These are phyloP conservation scores for Camptophora hylomeconis DNA, from an alignment of 2,329 filamentous ascomycete genomes.

Conservation along the genomic window DNA sequence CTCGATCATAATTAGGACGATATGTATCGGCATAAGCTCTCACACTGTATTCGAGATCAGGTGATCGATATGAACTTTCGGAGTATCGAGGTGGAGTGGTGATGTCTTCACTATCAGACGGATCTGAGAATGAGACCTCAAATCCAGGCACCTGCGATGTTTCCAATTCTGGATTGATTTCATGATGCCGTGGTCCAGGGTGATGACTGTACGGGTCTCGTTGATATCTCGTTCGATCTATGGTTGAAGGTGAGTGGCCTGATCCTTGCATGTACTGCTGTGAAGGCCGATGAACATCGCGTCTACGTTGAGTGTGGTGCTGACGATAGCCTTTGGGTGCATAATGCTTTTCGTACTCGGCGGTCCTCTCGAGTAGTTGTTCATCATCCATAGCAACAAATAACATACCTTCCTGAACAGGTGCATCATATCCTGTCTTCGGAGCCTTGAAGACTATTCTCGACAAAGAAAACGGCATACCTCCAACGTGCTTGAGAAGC, in stretches of 20 bases:
- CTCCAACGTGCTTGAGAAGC: slow-evolving; percentile 66
- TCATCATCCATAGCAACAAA: slow-evolving; percentile 80
- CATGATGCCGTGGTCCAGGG: slow-evolving; percentile 1
- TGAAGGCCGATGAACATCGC: slow-evolving; percentile 21
- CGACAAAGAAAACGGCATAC: slow-evolving; percentile 67
- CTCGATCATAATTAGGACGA: slow-evolving; percentile 12
- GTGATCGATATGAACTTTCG: too few species aligned
- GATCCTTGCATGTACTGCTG: slow-evolving; percentile 27
- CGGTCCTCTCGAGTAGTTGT: slow-evolving; percentile 58
- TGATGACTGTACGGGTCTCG: slow-evolving; percentile 11
- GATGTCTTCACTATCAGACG: slow-evolving; percentile 5
- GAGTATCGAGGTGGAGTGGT: too few species aligned
- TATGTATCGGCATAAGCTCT: slow-evolving; percentile 13
- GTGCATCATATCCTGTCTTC: slow-evolving; percentile 65
- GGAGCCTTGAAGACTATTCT: slow-evolving; percentile 84
- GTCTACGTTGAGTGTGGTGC: slow-evolving; percentile 14
- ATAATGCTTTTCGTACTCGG: slow-evolving; percentile 63
- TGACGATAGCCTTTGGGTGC: slow-evolving; percentile 22
- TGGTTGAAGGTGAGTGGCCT: slow-evolving; percentile 23
- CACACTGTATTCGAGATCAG: slow-evolving; percentile 11
- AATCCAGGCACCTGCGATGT: slow-evolving; percentile 10
- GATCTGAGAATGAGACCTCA: slow-evolving; percentile 10
- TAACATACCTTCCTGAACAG: slow-evolving; percentile 81
- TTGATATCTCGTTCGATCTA: slow-evolving; percentile 17
- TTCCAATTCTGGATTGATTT: slow-evolving; percentile 6